Evolutionary conservation across 768 basidiomycete species (phyloP), one percentile per base, ranked within the genome.

Genomic region (Basidioascus undulatus): DNA sequence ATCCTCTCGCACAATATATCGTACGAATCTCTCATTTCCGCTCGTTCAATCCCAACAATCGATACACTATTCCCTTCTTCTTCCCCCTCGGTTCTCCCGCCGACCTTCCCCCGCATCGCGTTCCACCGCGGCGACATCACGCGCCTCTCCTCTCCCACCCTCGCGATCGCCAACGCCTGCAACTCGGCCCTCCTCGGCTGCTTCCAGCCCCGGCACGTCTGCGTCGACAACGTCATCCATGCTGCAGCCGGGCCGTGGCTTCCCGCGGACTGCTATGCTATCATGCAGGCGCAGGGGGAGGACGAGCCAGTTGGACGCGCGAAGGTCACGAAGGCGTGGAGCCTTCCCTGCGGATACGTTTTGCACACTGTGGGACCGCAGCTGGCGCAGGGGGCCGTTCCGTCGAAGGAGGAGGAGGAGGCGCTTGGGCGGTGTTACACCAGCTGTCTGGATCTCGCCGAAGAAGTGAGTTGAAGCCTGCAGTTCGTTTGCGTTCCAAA

Each of bases 211-310:
- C 20, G 21, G 10, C 41, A 42, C 18, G 18, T 25, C 2, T 42
- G 41, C 36, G 41, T 25, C 16, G 41, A 42, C 31, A 37, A 42
- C 31, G 36, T 36, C 18, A 28, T 42, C 12, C 41, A 42, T 23
- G 41, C 41, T 6, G 41, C 41, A 0, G 34, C 34, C 5, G 40
- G 40, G 0, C 40, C 40, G 1, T 6, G 23, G 0, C 33, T 41
- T 13, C 40, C 33, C 12, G 23, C 12, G 13, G 40, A 35, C 34
- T 41, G 40, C 34, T 19, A 13, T 1, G 10, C 6, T 4, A 27
- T 41, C 27, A 41, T 41, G 40, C 25, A 12, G 4, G 25, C 27
- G 34, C 31, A 20, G n/a, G 39, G 3, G 11, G 37, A 38, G 13
- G 37, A 19, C 16, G 27, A 30, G 26, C 19, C 27, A 20, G 27